Conservation (phyloP, 441 rosid species). For the Euphorbia corollata region DNA sequence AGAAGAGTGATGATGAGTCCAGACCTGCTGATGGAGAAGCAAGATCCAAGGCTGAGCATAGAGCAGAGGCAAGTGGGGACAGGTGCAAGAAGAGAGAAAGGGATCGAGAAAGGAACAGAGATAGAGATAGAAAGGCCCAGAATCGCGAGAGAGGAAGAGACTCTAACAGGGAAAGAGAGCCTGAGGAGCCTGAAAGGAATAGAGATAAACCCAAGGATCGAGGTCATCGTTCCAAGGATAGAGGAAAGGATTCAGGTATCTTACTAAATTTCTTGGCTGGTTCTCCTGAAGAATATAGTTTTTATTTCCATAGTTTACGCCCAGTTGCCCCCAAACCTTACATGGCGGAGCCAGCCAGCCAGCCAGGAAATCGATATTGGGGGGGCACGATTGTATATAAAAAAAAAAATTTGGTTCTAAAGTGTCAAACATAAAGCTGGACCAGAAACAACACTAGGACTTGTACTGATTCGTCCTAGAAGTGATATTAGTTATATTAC, state of each 20-base stretch:
- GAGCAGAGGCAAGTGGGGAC: slow-evolving; percentile 43
- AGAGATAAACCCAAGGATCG: slow-evolving; percentile 64
- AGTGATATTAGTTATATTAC: too few species aligned
- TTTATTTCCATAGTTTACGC: too few species aligned
- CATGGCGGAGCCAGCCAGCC: too few species aligned
- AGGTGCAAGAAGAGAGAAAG: slow-evolving; percentile 61
- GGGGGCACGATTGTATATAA: too few species aligned
- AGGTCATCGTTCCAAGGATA: slow-evolving; percentile 58
- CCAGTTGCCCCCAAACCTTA: too few species aligned
- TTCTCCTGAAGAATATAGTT: not conserved
- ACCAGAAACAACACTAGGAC: too few species aligned
- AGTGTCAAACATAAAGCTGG: too few species aligned
- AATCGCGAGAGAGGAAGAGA: slow-evolving; percentile 69
- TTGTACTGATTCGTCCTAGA: too few species aligned
- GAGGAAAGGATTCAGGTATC: slow-evolving; percentile 13
- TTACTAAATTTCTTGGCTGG: not conserved
- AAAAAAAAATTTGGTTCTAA: too few species aligned
- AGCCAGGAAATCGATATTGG: too few species aligned
- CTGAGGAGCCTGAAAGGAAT: slow-evolving; percentile 53
- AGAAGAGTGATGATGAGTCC: slow-evolving; percentile 58
- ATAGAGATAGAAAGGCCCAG: slow-evolving; percentile 39
- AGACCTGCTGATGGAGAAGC: slow-evolving; percentile 39
- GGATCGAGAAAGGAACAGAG: slow-evolving; percentile 51
- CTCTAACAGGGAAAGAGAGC: slow-evolving; percentile 67
- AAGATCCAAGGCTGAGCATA: slow-evolving; percentile 47